Evolutionary conservation across 2,329 filamentous ascomycete species (phyloP), one percentile per base, ranked within the genome.

Genomic region (Colletotrichum sp.): DNA sequence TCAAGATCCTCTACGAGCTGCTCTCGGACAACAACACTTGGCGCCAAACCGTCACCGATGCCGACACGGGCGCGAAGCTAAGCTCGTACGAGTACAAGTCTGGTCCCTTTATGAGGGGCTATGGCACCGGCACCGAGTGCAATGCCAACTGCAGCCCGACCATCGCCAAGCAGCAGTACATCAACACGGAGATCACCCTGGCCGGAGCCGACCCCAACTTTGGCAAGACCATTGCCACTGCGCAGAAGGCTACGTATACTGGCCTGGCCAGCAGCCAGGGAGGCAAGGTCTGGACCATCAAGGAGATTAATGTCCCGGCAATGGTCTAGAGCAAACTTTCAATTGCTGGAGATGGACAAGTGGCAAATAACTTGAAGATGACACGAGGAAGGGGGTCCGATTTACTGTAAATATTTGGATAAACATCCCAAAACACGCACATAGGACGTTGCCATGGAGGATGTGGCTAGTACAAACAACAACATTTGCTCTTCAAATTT

Each of bases 91-190:
- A 80, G 6, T 79, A 82, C 34, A 79, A 81, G 52, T 83, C 83
- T 3, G 85, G 85, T 0, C 83, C 83, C 2, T 78, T 77, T 13
- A 87, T 86, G 85, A 85, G 80, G 9, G 84, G 82, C 5, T 83
- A 81, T 63, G 83, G 85, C 49, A 87, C 84, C 1, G 85, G 84
- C 16, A 87, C 85, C 4, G 84, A 87, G 76, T 87, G 85, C 57
- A 77, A 86, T 72, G 70, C 79, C 16, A 77, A 74, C 57, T 87
- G 85, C 80, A 83, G 80, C 1, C 83, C 82, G 18, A 87, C 85
- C 15, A 77, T 85, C 34, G 81, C 82, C 6, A 77, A 80, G 6
- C 85, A 87, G 79, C 34, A 70, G 68, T 70, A 70, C 36, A 63
- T 85, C 4, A 83, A 85, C 32, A 55, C 68, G 34, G 36, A 55